Conservation (phyloP, 768 basidiomycete species). For the Podaxis carcinomalis region DNA sequence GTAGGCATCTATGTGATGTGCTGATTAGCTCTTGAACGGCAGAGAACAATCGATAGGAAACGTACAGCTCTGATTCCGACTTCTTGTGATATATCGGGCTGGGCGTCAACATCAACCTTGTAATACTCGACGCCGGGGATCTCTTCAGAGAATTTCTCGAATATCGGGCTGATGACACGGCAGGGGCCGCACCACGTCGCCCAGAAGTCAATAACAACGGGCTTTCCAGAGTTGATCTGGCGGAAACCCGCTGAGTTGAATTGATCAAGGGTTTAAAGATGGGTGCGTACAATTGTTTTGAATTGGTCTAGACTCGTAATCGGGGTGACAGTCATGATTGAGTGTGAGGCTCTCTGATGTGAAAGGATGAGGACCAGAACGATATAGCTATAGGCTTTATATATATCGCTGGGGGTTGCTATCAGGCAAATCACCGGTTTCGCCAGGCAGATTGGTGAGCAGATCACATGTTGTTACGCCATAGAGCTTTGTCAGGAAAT, state of each 20-base stretch:
- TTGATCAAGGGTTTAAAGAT: not conserved
- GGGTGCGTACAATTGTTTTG: conserved; percentile 8
- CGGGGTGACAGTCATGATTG: conserved; percentile 9
- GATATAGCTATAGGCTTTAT: not conserved
- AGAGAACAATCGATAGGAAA: conserved; percentile 8
- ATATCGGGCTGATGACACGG: conserved; percentile 58
- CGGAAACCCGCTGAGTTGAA: not conserved
- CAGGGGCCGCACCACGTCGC: conserved; percentile 78
- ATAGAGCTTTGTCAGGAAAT: not conserved
- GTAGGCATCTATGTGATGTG: conserved; percentile 35
- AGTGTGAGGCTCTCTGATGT: not conserved
- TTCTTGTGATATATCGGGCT: conserved; percentile 48
- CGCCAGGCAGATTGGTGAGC: conserved; percentile 8
- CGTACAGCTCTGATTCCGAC: conserved; percentile 60
- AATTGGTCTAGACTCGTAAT: conserved; percentile 12
- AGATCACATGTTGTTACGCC: conserved; percentile 8
- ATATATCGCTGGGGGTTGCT: not conserved
- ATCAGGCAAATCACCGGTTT: not conserved
- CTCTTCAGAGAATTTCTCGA: conserved; percentile 49
- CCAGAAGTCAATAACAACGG: conserved; percentile 67
- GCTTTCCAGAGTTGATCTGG: conserved; percentile 44
- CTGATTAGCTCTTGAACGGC: no score
- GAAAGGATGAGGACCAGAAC: not conserved
- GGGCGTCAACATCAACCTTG: conserved; percentile 71
- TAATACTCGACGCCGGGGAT: conserved; percentile 46